Conservation (phyloP, 352 stramenopile genomes). For the Globisporangium canariense region DNA sequence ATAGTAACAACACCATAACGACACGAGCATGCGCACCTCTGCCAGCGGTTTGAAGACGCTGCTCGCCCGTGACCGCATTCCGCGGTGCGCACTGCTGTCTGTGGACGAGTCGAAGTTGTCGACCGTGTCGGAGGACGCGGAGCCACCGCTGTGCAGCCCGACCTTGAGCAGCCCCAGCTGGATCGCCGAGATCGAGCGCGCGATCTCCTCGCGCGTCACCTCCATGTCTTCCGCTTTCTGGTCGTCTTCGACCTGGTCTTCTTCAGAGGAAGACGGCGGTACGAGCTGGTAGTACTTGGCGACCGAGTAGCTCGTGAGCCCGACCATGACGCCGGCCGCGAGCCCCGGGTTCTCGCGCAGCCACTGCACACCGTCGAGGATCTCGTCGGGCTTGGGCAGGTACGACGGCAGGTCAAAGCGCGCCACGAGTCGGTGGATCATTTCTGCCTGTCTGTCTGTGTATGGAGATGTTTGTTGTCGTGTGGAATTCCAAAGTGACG, state of each 20-base stretch:
- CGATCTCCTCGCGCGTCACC: slow-evolving; percentile 41
- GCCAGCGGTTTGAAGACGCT: slow-evolving; percentile 38
- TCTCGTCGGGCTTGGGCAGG: slow-evolving; percentile 57
- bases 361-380: slow-evolving; percentile 61
- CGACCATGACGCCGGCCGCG: slow-evolving; percentile 58
- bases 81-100: slow-evolving; percentile 21
- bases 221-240: slow-evolving; percentile 27
- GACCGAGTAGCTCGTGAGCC: slow-evolving; percentile 64
- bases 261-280: not conserved
- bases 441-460: slow-evolving; percentile 1
- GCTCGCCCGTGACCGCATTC: slow-evolving; percentile 34
- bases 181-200: slow-evolving; percentile 43
- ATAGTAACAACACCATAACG: not conserved
- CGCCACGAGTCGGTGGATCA: slow-evolving; percentile 37
- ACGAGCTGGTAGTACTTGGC: slow-evolving; percentile 61
- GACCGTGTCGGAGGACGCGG: slow-evolving; percentile 20
- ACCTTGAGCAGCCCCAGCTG: slow-evolving; percentile 42
- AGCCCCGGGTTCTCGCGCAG: slow-evolving; percentile 65
- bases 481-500: slow-evolving; percentile 11
- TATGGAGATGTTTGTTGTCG: not conserved
- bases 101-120: slow-evolving; percentile 33
- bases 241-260: slow-evolving; percentile 21
- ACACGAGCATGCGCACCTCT: slow-evolving; percentile 20
- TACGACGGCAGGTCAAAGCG: slow-evolving; percentile 53
- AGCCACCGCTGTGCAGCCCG: slow-evolving; percentile 9